phyloP scores from a whole-genome alignment of 371 early-diverging fungal genomes.

The Zancudomyces culisetae region DNA sequence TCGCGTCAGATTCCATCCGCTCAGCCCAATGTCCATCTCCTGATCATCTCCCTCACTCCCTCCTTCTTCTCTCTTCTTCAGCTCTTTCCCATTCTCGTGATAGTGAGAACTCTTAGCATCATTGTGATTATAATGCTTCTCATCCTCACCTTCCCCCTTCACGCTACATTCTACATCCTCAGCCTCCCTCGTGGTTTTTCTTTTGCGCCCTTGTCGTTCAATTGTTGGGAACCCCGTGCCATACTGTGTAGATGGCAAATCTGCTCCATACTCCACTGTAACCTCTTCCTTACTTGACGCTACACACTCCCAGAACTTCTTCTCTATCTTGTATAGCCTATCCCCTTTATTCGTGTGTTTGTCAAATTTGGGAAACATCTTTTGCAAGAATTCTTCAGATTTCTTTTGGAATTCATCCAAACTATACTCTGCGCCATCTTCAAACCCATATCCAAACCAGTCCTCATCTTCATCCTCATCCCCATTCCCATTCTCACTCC shows the following conservation, averaged over 20 bases:
- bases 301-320: conserved; percentile 88
- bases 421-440: conserved; percentile 59
- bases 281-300: conserved; percentile 69
- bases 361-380: conserved; percentile 36
- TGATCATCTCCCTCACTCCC: too few relatives aligned
- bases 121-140: too few relatives aligned
- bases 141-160: neutral
- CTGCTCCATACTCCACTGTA: conserved; percentile 92
- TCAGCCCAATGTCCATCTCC: too few relatives aligned
- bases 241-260: conserved; percentile 72
- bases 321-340: conserved; percentile 32
- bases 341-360: conserved; percentile 5
- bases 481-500: neutral
- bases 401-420: conserved; percentile 60
- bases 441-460: conserved; percentile 70
- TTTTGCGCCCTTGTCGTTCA: conserved; percentile 31
- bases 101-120: too few relatives aligned
- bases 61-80: too few relatives aligned
- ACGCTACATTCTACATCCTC: neutral
- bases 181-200: conserved; percentile 18
- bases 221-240: conserved; percentile 67
- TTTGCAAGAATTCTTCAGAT: conserved; percentile 58
- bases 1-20: conserved; percentile 77
- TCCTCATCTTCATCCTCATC: neutral
- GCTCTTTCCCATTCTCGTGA: too few relatives aligned